Evolutionary conservation across 2,329 filamentous ascomycete species (phyloP).

Genomic region (Dryadomyces quercivorus): DNA sequence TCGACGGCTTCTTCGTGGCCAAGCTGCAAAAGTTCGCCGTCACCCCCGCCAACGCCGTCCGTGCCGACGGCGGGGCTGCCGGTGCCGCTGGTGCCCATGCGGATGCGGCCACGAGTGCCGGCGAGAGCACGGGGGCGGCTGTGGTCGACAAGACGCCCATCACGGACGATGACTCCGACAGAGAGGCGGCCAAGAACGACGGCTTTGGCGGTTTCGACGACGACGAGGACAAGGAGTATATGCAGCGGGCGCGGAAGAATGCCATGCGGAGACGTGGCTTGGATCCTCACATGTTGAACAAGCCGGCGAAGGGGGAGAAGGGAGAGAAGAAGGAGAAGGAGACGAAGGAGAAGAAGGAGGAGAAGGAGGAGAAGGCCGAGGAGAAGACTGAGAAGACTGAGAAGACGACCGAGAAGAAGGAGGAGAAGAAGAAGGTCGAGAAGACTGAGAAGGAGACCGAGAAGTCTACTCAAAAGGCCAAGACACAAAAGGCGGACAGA

Average conservation of each 20-base stretch:
- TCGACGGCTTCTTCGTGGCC: constrained; percentile 91
- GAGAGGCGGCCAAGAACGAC: constrained; percentile 20
- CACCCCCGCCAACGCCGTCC: constrained; percentile 48
- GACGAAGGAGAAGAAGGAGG: constrained; percentile 7
- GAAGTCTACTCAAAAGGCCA: constrained; percentile 10
- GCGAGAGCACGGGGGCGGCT: not conserved
- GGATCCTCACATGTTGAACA: constrained; percentile 50
- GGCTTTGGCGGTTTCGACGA: constrained; percentile 64
- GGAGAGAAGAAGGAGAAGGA: constrained; percentile 9
- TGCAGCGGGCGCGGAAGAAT: constrained; percentile 61
- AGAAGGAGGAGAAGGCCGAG: constrained; percentile 11
- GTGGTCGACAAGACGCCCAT: constrained; percentile 60
- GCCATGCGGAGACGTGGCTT: constrained; percentile 62
- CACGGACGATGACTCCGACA: constrained; percentile 29
- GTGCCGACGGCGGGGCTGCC: constrained; percentile 2
- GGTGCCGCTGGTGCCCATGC: not conserved
- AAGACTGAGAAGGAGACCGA: constrained; percentile 14
- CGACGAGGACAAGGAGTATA: constrained; percentile 58
- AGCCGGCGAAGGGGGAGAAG: constrained; percentile 11
- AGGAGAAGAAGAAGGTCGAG: constrained; percentile 10
- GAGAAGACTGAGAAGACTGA: constrained; percentile 13
- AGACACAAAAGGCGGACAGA: not conserved
- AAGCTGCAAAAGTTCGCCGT: constrained; percentile 91
- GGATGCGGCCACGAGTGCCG: not conserved
- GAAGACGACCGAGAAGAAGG: constrained; percentile 12